Evolutionary conservation across 306 rosid species (phyloP).

Genomic region (Prunus salicina): DNA sequence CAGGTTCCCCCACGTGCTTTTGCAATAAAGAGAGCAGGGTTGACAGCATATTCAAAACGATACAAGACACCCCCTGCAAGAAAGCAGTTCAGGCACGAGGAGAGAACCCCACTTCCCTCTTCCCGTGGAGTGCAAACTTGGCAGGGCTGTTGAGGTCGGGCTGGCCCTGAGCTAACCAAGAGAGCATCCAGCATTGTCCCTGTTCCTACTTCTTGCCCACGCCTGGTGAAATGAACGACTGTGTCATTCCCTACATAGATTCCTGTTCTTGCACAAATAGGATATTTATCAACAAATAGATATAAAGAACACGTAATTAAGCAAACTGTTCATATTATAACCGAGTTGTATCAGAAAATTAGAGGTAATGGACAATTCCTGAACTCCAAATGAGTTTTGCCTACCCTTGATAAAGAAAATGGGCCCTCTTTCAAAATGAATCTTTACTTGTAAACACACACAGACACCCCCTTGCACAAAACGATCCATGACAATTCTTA

Average conservation of each 20-base stretch:
- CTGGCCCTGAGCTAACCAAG: constrained; percentile 76
- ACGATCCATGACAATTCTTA: neutral
- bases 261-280: constrained; percentile 41
- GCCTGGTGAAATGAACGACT: constrained; percentile 88
- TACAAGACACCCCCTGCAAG: constrained; percentile 82
- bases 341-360: neutral
- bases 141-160: constrained; percentile 44
- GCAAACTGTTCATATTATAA: neutral
- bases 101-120: constrained; percentile 55
- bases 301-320: neutral
- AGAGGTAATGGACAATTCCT: neutral
- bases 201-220: constrained; percentile 94
- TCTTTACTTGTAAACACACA: neutral
- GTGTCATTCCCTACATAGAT: constrained; percentile 69
- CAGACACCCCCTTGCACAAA: too few species aligned
- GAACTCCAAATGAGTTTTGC: neutral
- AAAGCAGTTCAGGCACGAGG: constrained; percentile 87
- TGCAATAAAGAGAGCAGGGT: constrained; percentile 68
- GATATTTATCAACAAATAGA: neutral
- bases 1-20: constrained; percentile 96
- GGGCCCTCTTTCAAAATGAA: neutral
- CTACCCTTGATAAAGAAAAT: neutral
- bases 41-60: constrained; percentile 75
- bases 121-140: constrained; percentile 46
- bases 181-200: constrained; percentile 79